Evolutionary conservation across 768 basidiomycete species (phyloP).

Genomic region (Boletus subparvulus): DNA sequence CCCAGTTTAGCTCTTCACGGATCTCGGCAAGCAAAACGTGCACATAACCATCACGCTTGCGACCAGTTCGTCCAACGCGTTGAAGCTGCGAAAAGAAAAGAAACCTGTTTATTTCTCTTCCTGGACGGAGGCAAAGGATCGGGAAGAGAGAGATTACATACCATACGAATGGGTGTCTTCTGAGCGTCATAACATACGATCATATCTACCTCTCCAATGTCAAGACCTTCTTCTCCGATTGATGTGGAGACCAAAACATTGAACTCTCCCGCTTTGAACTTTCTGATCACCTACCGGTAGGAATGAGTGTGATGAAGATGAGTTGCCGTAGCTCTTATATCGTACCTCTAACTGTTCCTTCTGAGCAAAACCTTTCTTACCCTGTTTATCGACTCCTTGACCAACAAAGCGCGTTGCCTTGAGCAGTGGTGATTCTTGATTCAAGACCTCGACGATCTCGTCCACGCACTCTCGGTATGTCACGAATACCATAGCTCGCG

Average conservation of each 20-base stretch:
- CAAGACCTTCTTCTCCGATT: constrained; percentile 96
- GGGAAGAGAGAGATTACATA: constrained; percentile 36
- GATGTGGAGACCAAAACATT: constrained; percentile 96
- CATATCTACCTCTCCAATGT: constrained; percentile 96
- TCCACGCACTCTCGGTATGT: constrained; percentile 89
- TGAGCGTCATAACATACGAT: constrained; percentile 97
- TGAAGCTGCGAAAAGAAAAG: constrained; percentile 62
- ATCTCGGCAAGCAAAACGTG: constrained; percentile 88
- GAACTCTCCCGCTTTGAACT: constrained; percentile 83
- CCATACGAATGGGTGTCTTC: constrained; percentile 96
- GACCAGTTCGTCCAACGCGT: constrained; percentile 92
- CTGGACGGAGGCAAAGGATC: not conserved
- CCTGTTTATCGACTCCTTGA: constrained; percentile 81
- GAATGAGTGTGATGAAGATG: constrained; percentile 10
- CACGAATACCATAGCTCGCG: constrained; percentile 92
- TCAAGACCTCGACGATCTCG: constrained; percentile 81
- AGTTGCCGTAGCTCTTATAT: not conserved
- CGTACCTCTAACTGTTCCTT: constrained; percentile 86
- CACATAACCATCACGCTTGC: constrained; percentile 86
- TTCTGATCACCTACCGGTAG: constrained; percentile 65
- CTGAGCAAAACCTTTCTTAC: constrained; percentile 86
- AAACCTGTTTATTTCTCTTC: not conserved
- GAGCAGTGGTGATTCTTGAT: constrained; percentile 73
- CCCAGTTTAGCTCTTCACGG: constrained; percentile 89
- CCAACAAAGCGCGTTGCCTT: constrained; percentile 87